Base-by-base conservation (phyloP, 805 yeast species). In the Wickerhamomyces chambardii region DNA sequence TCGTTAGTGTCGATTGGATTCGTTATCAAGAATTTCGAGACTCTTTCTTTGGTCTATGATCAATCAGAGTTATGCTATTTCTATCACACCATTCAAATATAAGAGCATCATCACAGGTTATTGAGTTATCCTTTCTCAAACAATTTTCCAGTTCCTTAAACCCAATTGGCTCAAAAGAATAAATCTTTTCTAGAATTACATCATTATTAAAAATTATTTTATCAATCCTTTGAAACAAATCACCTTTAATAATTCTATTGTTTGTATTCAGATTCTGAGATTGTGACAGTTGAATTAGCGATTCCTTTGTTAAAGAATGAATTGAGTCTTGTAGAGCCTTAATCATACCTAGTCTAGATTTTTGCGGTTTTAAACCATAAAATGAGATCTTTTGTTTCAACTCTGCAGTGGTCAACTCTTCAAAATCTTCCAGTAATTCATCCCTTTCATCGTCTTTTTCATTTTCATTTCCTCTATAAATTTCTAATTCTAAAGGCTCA, bases 361-460 rank as follows among this genome's bases (percentile, higher is more conserved):
- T 47, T 9, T 50, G 32, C 0, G 57, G 55, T 36, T 51, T 51
- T 5, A 51, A 17, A 0, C 55, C 55, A 35, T 43, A 52, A 12
- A 43, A 47, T 28, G 45, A 39, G 15, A 50, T 42, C 29, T 37
- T 48, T 26, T 35, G 40, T 25, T 44, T 36, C 10, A 50, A 34
- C 26, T 49, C 41, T 22, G 47, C 44, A 37, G 47, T 36, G 4
- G 54, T 22, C 37, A 42, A 26, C 3, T 33, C 16, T 14, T 43
- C 39, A 14, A 38, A 31, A 59, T 40, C 30, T 25, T 34, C 32
- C 6, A 19, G 11, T n/a, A 15, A 15, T 16, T 39, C 35, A 17
- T 42, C 42, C n/a, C 32, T 39, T 15, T 38, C 43, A 11, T 28
- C 32, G 17, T 39, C 39, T 7, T 21, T 21, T 21, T 21, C 24